A percentile compares a stretch with the other conserved stretches of the same genome.
Conservation (phyloP, 2,329 filamentous ascomycete species). For the Colletotrichum chrysophilum region DNA sequence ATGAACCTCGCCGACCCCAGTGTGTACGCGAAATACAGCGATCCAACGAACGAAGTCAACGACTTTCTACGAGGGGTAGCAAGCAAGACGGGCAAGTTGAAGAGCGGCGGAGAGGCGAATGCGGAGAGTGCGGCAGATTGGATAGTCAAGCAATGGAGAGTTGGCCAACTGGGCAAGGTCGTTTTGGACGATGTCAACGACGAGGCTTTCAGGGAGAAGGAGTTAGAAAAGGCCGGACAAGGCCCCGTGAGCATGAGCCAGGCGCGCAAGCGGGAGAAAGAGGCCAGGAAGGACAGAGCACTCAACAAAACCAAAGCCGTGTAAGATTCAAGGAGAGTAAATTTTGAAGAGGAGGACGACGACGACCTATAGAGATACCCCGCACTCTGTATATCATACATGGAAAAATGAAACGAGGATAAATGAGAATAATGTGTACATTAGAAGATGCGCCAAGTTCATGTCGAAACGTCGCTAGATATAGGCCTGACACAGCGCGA, state of each 20-base stretch:
- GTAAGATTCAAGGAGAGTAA: neutral
- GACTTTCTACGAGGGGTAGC: constrained; percentile 76
- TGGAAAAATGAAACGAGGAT: neutral
- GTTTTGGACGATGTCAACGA: constrained; percentile 77
- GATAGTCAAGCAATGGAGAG: constrained; percentile 82
- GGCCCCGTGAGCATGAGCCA: constrained; percentile 68
- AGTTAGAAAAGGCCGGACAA: constrained; percentile 47
- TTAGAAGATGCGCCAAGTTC: neutral
- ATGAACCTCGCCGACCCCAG: constrained; percentile 72
- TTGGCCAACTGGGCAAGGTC: constrained; percentile 77
- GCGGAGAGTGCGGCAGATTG: constrained; percentile 77
- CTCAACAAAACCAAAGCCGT: constrained; percentile 13
- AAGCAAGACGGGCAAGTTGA: constrained; percentile 75
- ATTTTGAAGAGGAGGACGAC: neutral
- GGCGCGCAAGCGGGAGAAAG: constrained; percentile 71
- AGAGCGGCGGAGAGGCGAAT: constrained; percentile 74
- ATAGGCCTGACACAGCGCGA: neutral
- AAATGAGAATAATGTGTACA: constrained; percentile 9
- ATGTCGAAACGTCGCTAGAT: neutral
- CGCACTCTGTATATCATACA: constrained; percentile 13
- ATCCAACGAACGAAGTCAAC: constrained; percentile 84
- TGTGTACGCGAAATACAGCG: constrained; percentile 66
- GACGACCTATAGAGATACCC: constrained; percentile 13
- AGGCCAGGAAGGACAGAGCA: constrained; percentile 49
- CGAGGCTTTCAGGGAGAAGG: constrained; percentile 57